Evolutionary conservation across 148 eudicot genomes (phyloP).

Genomic region (Vaccinium vitisidaea): DNA sequence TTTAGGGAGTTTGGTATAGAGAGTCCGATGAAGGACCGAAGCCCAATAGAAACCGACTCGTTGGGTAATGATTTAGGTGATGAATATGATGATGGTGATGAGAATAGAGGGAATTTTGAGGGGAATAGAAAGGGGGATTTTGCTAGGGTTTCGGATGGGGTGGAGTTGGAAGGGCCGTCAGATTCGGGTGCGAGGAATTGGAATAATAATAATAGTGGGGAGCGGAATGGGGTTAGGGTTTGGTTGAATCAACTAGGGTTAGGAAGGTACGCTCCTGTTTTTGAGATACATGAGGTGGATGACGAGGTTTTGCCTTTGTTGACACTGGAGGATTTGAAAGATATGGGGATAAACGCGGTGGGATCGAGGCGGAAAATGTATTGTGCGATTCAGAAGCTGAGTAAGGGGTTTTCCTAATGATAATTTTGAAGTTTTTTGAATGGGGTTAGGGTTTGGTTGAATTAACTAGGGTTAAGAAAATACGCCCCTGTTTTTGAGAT

Average conservation of each 20-base stretch:
- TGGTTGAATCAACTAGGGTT: slow-evolving; percentile 58
- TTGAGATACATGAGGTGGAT: slow-evolving; percentile 73
- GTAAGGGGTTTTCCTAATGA: slow-evolving; percentile 49
- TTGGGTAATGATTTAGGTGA: slow-evolving; percentile 21
- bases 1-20: slow-evolving; percentile 39
- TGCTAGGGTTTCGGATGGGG: slow-evolving; percentile 35
- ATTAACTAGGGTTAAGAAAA: slow-evolving; percentile 50
- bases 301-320: slow-evolving; percentile 70
- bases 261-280: slow-evolving; percentile 55
- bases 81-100: neutral
- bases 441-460: slow-evolving; percentile 61
- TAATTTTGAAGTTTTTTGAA: slow-evolving; percentile 8
- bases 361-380: slow-evolving; percentile 70
- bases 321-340: slow-evolving; percentile 74
- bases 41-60: slow-evolving; percentile 34
- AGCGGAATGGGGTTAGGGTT: slow-evolving; percentile 51
- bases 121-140: slow-evolving; percentile 31
- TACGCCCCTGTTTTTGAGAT: slow-evolving; percentile 61
- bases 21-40: slow-evolving; percentile 41
- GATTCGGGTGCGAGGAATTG: slow-evolving; percentile 27
- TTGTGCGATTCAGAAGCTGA: slow-evolving; percentile 61
- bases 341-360: slow-evolving; percentile 77
- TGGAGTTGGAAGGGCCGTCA: slow-evolving; percentile 35
- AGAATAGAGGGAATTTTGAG: slow-evolving; percentile 20
- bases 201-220: slow-evolving; percentile 20